Conservation (phyloP, 345 rosid genomes). For the Nephelium lappaceum region DNA sequence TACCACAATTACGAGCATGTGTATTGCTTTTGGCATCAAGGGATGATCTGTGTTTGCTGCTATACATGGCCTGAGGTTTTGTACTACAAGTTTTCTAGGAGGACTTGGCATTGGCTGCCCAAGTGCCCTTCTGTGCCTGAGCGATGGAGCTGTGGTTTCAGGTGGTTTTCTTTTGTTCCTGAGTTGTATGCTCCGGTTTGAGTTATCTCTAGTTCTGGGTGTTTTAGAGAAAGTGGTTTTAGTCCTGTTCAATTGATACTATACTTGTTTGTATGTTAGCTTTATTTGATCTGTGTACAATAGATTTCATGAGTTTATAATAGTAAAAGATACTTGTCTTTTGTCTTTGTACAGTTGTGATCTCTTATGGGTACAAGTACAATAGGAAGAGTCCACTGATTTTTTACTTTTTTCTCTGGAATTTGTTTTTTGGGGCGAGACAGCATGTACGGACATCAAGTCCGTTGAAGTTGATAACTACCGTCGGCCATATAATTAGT, state of each 20-base stretch:
- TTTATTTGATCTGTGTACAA: not conserved
- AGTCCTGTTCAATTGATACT: not conserved
- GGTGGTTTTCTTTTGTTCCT: conserved; percentile 91
- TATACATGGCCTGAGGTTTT: conserved; percentile 95
- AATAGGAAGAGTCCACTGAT: too few species aligned
- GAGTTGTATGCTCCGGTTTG: conserved; percentile 60
- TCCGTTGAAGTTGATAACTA: too few species aligned
- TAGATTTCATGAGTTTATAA: too few species aligned
- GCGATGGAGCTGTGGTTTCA: conserved; percentile 91
- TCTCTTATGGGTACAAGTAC: too few species aligned
- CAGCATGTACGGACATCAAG: too few species aligned
- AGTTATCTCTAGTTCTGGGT: not conserved
- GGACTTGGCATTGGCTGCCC: conserved; percentile 93
- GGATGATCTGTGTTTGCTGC: conserved; percentile 83
- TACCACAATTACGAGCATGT: conserved; percentile 90
- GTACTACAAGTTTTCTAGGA: conserved; percentile 62
- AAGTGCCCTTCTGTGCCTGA: conserved; percentile 84
- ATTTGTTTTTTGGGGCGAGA: too few species aligned
- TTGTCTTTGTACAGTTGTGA: not conserved
- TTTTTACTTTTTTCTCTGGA: too few species aligned
- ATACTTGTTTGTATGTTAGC: not conserved
- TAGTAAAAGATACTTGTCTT: too few species aligned
- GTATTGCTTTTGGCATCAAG: conserved; percentile 87
- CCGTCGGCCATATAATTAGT: too few species aligned
- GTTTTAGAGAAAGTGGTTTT: not conserved